Conservation (phyloP, 2,329 filamentous ascomycete genomes). For the Aureobasidium sp. region DNA sequence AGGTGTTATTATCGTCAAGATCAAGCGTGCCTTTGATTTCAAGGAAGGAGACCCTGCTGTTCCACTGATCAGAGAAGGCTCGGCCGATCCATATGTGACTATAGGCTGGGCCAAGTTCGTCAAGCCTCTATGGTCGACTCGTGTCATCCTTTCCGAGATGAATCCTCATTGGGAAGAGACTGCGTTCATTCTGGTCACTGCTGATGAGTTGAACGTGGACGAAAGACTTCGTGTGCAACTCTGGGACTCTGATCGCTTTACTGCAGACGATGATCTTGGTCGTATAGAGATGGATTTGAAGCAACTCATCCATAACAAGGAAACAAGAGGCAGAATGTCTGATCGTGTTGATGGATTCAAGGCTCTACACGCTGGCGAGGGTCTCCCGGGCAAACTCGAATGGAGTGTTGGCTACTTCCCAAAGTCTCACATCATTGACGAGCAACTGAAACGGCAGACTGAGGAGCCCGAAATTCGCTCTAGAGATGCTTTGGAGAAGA, state of each 20-base stretch:
- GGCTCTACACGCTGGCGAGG: constrained; percentile 56
- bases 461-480: constrained; percentile 50
- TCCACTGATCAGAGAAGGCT: constrained; percentile 50
- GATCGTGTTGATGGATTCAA: constrained; percentile 58
- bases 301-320: constrained; percentile 50
- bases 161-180: constrained; percentile 65
- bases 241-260: constrained; percentile 67
- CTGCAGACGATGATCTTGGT: constrained; percentile 66
- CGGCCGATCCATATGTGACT: constrained; percentile 62
- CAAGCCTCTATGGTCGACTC: constrained; percentile 57
- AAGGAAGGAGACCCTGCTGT: constrained; percentile 61
- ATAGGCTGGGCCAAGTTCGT: constrained; percentile 73
- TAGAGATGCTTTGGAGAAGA: constrained; percentile 50
- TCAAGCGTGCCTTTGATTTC: constrained; percentile 61
- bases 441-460: constrained; percentile 54
- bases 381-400: constrained; percentile 59
- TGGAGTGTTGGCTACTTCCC: constrained; percentile 67
- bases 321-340: constrained; percentile 54
- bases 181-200: constrained; percentile 58
- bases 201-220: constrained; percentile 63
- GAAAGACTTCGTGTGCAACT: constrained; percentile 62
- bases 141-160: constrained; percentile 57
- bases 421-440: constrained; percentile 55
- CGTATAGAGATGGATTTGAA: constrained; percentile 63
- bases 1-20: constrained; percentile 57